Evolutionary conservation across 108 stramenopile genomes (phyloP).

Genomic region (Cyclostephanos tholiformis): DNA sequence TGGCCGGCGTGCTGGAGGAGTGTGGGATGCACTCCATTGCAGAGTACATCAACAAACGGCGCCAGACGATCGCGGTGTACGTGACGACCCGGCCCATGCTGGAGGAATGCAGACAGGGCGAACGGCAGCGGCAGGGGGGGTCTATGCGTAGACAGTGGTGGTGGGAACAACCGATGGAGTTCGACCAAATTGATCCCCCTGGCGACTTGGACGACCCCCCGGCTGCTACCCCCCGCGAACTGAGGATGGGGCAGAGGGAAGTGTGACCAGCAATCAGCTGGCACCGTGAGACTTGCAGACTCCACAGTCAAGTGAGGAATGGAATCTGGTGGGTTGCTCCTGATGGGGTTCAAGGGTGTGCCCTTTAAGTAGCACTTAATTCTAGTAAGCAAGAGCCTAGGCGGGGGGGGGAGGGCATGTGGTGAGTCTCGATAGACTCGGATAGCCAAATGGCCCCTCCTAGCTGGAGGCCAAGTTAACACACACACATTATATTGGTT

Average conservation of each 20-base stretch:
- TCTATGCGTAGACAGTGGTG: not conserved
- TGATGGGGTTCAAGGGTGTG: not conserved
- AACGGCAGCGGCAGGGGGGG: not conserved
- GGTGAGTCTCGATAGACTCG: not conserved
- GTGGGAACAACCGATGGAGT: not conserved
- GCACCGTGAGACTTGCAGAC: no score
- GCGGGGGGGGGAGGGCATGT: slow-evolving; percentile 1
- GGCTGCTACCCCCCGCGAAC: no score
- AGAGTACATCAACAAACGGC: not conserved
- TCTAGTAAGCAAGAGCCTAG: slow-evolving; percentile 11
- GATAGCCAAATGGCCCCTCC: not conserved
- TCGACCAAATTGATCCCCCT: not conserved
- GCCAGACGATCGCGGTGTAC: no score
- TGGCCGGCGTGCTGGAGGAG: not conserved
- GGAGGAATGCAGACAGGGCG: not conserved
- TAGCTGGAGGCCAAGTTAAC: no score
- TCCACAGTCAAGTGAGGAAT: no score
- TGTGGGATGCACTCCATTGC: not conserved
- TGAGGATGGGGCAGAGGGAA: no score
- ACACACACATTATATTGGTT: no score
- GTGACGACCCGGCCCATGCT: not conserved
- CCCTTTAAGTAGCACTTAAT: not conserved
- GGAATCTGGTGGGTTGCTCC: not conserved
- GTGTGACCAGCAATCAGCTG: no score
- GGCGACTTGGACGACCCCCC: no score